Percentiles rank a stretch among this genome's conserved stretches.
These are phyloP conservation scores for Glaciozyma martinii DNA, from an alignment of 768 basidiomycete genomes.

Conservation along the genomic window DNA sequence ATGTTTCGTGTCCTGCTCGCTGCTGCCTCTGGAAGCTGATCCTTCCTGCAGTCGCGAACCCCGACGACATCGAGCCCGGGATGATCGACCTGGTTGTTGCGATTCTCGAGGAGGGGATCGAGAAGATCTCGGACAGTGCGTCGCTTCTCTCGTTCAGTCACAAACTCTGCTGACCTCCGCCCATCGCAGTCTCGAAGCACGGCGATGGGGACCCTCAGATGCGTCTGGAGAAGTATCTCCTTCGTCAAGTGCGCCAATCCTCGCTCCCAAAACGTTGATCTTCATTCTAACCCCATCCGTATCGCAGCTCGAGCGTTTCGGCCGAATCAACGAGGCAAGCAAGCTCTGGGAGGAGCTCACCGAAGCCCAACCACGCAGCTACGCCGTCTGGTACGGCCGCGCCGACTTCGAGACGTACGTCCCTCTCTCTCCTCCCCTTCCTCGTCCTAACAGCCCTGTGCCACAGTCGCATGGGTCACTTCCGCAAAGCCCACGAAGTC, in stretches of 20 bases:
- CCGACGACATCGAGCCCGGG: constrained; percentile 3
- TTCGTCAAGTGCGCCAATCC: constrained; percentile 50
- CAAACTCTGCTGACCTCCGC: no score
- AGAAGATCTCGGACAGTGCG: constrained; percentile 40
- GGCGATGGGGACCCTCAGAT: constrained; percentile 62
- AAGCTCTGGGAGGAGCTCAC: constrained; percentile 46
- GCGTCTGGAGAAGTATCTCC: constrained; percentile 73
- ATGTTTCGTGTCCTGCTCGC: neutral
- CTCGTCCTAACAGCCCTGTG: neutral
- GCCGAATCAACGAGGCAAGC: constrained; percentile 32
- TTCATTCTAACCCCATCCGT: neutral
- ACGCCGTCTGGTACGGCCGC: constrained; percentile 65
- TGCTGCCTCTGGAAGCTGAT: neutral
- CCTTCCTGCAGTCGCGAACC: neutral
- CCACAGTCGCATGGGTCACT: constrained; percentile 36
- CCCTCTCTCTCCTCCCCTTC: constrained; percentile 15
- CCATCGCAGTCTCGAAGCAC: neutral
- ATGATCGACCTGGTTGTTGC: constrained; percentile 34
- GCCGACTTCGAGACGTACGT: constrained; percentile 49
- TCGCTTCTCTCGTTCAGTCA: neutral
- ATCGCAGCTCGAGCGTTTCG: constrained; percentile 33
- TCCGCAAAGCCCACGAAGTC: constrained; percentile 54
- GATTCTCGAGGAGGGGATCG: constrained; percentile 56
- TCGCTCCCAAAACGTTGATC: no score
- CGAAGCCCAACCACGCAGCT: constrained; percentile 61